These are phyloP conservation scores for Phytophthora europaea DNA, from an alignment of 352 stramenopile species.

Conservation along the genomic window DNA sequence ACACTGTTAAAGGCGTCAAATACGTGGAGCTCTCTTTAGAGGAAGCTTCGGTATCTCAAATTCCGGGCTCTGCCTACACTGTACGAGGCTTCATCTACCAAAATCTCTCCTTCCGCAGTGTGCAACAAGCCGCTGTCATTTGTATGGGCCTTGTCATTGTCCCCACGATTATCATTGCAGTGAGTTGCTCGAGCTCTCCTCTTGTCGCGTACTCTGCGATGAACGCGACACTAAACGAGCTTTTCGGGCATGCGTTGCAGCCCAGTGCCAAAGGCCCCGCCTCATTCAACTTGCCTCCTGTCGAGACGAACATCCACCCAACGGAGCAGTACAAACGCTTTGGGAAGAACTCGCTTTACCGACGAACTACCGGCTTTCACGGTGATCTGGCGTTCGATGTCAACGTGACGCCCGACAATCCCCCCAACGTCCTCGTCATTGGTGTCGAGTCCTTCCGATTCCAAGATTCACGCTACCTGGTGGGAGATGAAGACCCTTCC, in stretches of 20 bases:
- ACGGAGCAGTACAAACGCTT: background rate
- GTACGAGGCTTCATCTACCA: background rate
- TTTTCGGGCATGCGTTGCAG: conserved; percentile 1
- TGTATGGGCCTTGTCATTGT: background rate
- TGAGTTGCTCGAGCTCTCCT: background rate
- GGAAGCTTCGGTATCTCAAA: background rate
- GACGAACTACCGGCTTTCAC: background rate
- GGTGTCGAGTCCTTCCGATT: conserved; percentile 67
- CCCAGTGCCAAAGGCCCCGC: background rate
- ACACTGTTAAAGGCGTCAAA: background rate
- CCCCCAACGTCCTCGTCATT: conserved; percentile 63
- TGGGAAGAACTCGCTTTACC: background rate
- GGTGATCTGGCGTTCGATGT: background rate
- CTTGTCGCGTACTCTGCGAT: background rate
- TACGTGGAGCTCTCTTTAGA: background rate
- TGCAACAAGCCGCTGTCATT: background rate
- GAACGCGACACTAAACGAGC: background rate
- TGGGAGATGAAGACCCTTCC: conserved; percentile 44
- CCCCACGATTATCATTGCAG: background rate
- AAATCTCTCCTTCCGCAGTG: background rate
- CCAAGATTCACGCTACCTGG: conserved; percentile 61
- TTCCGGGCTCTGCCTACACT: background rate
- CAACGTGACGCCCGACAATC: conserved; percentile 18
- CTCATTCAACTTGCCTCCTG: background rate
- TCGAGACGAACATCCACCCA: background rate